phyloP scores from a whole-genome alignment of 1,284 basidiomycete genomes.

The Taiwanofungus camphoratus region DNA sequence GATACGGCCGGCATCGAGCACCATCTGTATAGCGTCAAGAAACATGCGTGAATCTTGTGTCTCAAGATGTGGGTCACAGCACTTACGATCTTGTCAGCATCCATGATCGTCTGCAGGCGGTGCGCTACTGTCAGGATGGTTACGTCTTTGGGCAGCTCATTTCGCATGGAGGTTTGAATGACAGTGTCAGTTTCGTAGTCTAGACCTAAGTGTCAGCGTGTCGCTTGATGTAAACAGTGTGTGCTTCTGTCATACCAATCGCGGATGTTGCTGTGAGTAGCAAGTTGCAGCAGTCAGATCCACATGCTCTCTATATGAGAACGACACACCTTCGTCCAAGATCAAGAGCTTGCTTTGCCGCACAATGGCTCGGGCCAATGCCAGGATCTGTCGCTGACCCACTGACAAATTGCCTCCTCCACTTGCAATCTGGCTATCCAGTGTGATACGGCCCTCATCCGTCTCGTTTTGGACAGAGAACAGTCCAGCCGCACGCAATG shows the following conservation, averaged over 20 bases:
- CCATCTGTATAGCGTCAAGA: slow-evolving; percentile 21
- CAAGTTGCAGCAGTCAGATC: neutral
- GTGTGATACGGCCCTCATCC: slow-evolving; percentile 26
- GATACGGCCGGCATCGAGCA: slow-evolving; percentile 26
- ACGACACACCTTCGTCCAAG: slow-evolving; percentile 26
- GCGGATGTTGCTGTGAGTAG: slow-evolving; percentile 42
- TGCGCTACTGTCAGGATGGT: slow-evolving; percentile 60
- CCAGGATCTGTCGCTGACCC: slow-evolving; percentile 36
- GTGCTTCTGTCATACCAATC: slow-evolving; percentile 31
- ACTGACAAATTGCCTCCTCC: slow-evolving; percentile 34
- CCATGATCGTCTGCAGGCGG: slow-evolving; percentile 61
- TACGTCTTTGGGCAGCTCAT: slow-evolving; percentile 41
- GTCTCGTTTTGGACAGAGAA: slow-evolving; percentile 25
- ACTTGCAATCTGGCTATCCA: slow-evolving; percentile 29
- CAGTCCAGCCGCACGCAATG: slow-evolving; percentile 27
- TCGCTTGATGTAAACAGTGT: too few relatives aligned
- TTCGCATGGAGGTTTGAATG: slow-evolving; percentile 39
- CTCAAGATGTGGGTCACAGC: neutral
- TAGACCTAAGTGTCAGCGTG: too few relatives aligned
- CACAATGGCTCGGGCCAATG: slow-evolving; percentile 31
- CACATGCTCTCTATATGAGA: neutral
- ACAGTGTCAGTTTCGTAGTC: slow-evolving; percentile 1
- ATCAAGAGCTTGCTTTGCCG: slow-evolving; percentile 30
- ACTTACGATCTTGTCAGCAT: slow-evolving; percentile 26
- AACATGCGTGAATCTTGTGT: neutral